These are phyloP conservation scores for Fusarium sp. DNA, from an alignment of 2,329 filamentous ascomycete genomes.

Conservation along the genomic window DNA sequence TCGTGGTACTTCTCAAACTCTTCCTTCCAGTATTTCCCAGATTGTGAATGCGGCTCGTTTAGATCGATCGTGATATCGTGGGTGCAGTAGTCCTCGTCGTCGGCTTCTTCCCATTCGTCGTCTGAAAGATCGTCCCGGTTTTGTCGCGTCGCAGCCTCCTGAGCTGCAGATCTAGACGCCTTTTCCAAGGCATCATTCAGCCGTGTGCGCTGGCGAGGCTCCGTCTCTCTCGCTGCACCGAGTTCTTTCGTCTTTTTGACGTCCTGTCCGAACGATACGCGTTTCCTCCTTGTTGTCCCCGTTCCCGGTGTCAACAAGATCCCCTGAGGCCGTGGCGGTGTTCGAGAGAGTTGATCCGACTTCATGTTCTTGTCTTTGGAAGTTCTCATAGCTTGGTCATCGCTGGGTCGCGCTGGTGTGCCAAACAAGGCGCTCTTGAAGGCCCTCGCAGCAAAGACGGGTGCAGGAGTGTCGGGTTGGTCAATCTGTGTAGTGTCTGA, in stretches of 20 bases:
- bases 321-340: conserved; percentile 68
- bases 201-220: conserved; percentile 57
- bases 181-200: conserved; percentile 64
- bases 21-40: conserved; percentile 85
- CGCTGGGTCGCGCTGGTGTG: conserved; percentile 63
- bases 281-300: conserved; percentile 72
- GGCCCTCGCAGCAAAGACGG: conserved; percentile 77
- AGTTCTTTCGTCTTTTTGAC: conserved; percentile 62
- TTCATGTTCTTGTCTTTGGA: conserved; percentile 43
- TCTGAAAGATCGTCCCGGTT: conserved; percentile 51
- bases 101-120: conserved; percentile 69
- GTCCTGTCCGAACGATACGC: conserved; percentile 76
- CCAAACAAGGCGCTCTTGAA: conserved; percentile 77
- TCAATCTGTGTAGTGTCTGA: conserved; percentile 66
- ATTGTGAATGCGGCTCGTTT: conserved; percentile 81
- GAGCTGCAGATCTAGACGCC: conserved; percentile 33
- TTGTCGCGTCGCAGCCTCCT: conserved; percentile 24
- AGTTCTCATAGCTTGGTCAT: conserved; percentile 50
- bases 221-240: conserved; percentile 50
- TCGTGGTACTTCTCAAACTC: conserved; percentile 82
- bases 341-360: conserved; percentile 55
- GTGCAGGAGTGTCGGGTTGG: conserved; percentile 75
- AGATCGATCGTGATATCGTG: conserved; percentile 79
- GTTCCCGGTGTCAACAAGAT: conserved; percentile 78
- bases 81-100: conserved; percentile 62